These are phyloP conservation scores for Amanita subjunquillea DNA, from an alignment of 768 basidiomycete species.

Conservation along the genomic window DNA sequence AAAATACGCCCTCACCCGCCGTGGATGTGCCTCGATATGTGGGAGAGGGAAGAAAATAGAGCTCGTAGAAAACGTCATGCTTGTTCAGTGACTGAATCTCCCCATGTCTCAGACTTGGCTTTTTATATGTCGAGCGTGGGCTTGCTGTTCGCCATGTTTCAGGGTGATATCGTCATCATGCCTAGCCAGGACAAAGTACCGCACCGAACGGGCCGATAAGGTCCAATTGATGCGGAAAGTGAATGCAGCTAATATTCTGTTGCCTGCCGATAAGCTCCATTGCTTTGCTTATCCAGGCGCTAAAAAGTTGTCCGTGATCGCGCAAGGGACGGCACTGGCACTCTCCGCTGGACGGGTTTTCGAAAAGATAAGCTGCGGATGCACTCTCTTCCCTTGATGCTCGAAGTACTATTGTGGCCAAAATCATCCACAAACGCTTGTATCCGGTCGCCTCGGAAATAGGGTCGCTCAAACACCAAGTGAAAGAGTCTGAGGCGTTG, in stretches of 20 bases:
- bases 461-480: too few species aligned
- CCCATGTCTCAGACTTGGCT: not conserved
- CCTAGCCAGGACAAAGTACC: too few species aligned
- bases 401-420: too few species aligned
- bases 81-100: not conserved
- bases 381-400: not conserved
- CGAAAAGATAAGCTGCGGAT: not conserved
- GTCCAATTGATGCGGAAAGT: too few species aligned
- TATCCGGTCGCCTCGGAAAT: too few species aligned
- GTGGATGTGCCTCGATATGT: constrained; percentile 36
- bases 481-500: not conserved
- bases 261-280: too few species aligned
- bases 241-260: too few species aligned
- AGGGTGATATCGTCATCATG: not conserved
- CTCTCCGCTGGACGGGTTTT: not conserved
- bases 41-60: constrained; percentile 26
- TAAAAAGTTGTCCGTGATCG: too few species aligned
- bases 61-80: not conserved
- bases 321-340: too few species aligned
- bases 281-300: too few species aligned
- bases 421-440: too few species aligned
- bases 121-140: not conserved
- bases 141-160: not conserved
- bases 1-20: constrained; percentile 45
- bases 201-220: too few species aligned